Evolutionary conservation across 352 stramenopile species (phyloP).

Genomic region (Phytophthora tentaculata): DNA sequence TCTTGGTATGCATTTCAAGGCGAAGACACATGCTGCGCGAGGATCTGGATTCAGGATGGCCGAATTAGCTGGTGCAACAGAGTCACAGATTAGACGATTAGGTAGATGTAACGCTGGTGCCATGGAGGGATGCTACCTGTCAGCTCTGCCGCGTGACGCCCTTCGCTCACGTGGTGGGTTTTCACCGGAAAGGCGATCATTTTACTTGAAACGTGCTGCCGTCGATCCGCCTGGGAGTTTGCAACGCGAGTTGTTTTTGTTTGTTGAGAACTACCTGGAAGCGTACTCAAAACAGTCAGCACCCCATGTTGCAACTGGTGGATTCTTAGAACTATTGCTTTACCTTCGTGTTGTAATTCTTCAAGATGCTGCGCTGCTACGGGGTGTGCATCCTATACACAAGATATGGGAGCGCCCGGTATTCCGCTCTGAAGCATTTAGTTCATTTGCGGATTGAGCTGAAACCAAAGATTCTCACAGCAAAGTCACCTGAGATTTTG

Average conservation of each 20-base stretch:
- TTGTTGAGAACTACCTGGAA: background rate
- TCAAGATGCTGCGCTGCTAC: background rate
- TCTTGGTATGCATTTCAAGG: background rate
- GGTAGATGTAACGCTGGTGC: background rate
- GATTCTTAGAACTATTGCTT: background rate
- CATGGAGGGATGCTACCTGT: background rate
- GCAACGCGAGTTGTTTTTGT: background rate
- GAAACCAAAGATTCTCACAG: no score
- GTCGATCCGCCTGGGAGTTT: background rate
- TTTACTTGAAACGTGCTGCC: background rate
- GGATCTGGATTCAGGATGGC: background rate
- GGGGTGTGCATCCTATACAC: background rate
- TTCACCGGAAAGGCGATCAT: background rate
- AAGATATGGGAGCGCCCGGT: background rate
- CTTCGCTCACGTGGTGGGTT: background rate
- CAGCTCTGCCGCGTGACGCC: background rate
- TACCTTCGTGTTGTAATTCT: background rate
- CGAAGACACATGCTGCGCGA: background rate
- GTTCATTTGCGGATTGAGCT: no score
- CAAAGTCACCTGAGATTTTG: no score
- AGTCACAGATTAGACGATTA: background rate
- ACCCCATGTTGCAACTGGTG: background rate
- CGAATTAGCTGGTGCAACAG: background rate
- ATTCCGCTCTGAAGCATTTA: no score
- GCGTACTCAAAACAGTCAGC: background rate